Percentiles rank a stretch among this genome's conserved stretches.
Conservation (phyloP, 371 early-diverging fungal genomes). For the Chytridiales sp. region DNA sequence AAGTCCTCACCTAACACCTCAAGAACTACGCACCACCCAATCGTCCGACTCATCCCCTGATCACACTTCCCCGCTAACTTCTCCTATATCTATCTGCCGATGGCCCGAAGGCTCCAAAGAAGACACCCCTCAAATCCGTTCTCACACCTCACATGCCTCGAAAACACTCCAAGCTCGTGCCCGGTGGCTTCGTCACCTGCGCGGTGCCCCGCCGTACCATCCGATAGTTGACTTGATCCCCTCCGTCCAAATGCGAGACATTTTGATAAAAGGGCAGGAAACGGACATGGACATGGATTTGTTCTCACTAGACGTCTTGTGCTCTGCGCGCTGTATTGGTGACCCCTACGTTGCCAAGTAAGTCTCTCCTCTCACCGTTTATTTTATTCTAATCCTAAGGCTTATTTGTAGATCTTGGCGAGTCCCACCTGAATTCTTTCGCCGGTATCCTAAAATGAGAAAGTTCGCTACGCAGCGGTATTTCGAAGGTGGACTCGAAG, state of each 20-base stretch:
- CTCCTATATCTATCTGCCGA: too few species aligned
- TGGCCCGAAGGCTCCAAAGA: constrained; percentile 4
- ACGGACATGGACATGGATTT: not conserved
- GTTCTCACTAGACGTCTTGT: not conserved
- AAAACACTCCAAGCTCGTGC: not conserved
- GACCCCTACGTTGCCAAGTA: constrained; percentile 2
- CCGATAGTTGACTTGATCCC: constrained; percentile 9
- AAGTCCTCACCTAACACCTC: too few species aligned
- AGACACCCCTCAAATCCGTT: not conserved
- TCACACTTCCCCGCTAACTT: too few species aligned
- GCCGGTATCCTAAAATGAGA: constrained; percentile 5
- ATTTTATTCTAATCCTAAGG: not conserved
- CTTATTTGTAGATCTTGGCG: not conserved
- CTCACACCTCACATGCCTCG: not conserved
- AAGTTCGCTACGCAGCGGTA: not conserved
- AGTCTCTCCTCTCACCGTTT: not conserved
- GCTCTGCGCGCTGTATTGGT: constrained; percentile 5
- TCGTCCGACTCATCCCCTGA: too few species aligned
- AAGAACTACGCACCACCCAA: too few species aligned
- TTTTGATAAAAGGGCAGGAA: not conserved
- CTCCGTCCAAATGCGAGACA: constrained; percentile 4
- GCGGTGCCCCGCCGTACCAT: constrained; percentile 8
- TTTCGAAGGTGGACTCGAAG: constrained; percentile 1
- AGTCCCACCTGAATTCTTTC: constrained; percentile 7
- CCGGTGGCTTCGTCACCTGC: not conserved